Evolutionary conservation across 495 filamentous ascomycete species (phyloP).

Genomic region (Talaromyces proteolyticus): DNA sequence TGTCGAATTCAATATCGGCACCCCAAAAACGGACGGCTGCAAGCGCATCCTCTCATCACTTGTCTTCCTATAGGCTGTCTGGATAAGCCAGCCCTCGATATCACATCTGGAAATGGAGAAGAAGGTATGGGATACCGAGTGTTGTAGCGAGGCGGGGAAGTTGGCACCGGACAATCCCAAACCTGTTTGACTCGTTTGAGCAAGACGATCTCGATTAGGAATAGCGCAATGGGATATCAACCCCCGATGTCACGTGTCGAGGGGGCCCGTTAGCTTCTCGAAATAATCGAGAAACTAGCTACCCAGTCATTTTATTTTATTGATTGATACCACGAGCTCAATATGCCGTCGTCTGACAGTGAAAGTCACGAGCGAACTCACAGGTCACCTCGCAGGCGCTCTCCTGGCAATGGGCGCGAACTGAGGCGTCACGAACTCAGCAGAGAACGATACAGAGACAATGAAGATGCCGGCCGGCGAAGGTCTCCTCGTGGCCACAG

Average conservation of each 20-base stretch:
- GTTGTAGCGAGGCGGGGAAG: no score
- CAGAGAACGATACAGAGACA: constrained; percentile 8
- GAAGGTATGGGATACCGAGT: neutral
- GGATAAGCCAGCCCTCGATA: neutral
- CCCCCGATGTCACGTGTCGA: no score
- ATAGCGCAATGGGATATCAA: no score
- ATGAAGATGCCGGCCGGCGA: constrained; percentile 20
- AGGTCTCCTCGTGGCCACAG: constrained; percentile 4
- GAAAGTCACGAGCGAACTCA: constrained; percentile 3
- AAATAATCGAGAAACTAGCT: no score
- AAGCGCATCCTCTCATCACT: constrained; percentile 36
- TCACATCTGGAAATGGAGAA: neutral
- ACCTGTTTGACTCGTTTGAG: no score
- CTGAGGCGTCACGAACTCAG: neutral
- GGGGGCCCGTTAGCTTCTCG: no score
- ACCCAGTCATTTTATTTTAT: no score
- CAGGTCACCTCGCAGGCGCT: neutral
- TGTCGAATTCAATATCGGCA: constrained; percentile 23
- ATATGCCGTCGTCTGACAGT: constrained; percentile 11
- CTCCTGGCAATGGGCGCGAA: neutral
- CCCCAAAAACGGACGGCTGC: constrained; percentile 18
- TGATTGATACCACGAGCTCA: neutral
- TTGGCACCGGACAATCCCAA: no score
- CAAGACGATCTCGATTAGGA: no score
- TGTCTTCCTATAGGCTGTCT: neutral